Percentiles rank a stretch among this genome's conserved stretches.
Conservation (phyloP, 805 yeast species). For the Nakazawaea ernobii region DNA sequence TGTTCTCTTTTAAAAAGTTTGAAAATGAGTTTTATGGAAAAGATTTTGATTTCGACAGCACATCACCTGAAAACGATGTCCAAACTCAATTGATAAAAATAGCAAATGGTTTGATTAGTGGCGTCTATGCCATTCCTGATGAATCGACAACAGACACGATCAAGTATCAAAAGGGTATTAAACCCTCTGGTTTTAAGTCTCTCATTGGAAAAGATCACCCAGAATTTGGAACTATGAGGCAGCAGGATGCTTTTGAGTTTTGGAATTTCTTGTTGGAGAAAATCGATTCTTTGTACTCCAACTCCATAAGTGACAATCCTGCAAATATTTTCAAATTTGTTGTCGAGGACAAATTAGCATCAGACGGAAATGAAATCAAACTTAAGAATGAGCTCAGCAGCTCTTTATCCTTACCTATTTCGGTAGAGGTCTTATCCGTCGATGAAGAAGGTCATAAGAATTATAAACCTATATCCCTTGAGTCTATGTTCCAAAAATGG, state of each 20-base stretch:
- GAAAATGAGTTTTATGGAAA: slow-evolving; percentile 32
- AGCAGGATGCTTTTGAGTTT: slow-evolving; percentile 95
- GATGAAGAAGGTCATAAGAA: slow-evolving; percentile 39
- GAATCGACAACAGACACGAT: slow-evolving; percentile 31
- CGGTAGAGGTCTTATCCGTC: slow-evolving; percentile 29
- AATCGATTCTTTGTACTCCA: slow-evolving; percentile 43
- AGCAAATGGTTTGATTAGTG: slow-evolving; percentile 73
- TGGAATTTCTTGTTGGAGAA: slow-evolving; percentile 60
- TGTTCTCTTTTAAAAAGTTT: slow-evolving; percentile 43
- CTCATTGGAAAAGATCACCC: slow-evolving; percentile 71
- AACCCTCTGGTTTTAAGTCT: slow-evolving; percentile 70
- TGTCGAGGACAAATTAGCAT: slow-evolving; percentile 55
- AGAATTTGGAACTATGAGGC: slow-evolving; percentile 82
- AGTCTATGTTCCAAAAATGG: slow-evolving; percentile 40
- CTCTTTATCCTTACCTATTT: slow-evolving; percentile 55
- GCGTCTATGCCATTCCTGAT: slow-evolving; percentile 63
- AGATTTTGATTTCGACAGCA: slow-evolving; percentile 15
- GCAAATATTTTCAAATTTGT: slow-evolving; percentile 59
- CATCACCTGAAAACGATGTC: slow-evolving; percentile 58
- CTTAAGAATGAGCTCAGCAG: slow-evolving; percentile 53
- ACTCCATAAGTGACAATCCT: slow-evolving; percentile 32
- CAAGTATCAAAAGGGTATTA: slow-evolving; percentile 68
- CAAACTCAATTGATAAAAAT: slow-evolving; percentile 73
- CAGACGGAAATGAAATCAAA: slow-evolving; percentile 47
- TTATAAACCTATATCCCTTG: slow-evolving; percentile 45